phyloP scores from a whole-genome alignment of 352 stramenopile species.

The Saprolegnia diclina region DNA sequence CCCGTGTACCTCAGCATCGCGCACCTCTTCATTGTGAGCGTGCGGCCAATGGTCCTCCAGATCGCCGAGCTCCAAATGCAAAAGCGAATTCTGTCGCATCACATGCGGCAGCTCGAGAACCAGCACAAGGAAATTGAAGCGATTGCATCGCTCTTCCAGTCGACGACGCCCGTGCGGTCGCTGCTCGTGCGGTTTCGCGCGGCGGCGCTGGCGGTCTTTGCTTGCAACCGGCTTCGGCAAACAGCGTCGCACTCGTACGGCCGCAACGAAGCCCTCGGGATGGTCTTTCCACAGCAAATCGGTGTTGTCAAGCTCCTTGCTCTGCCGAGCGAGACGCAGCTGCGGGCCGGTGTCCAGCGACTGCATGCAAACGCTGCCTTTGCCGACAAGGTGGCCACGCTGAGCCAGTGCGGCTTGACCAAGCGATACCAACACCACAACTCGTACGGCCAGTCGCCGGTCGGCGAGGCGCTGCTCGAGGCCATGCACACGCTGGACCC shows the following conservation, averaged over 20 bases:
- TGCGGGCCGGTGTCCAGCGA: background rate
- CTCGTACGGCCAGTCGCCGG: slow-evolving; percentile 11
- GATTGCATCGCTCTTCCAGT: slow-evolving; percentile 18
- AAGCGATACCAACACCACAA: background rate
- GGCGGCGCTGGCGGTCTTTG: slow-evolving; percentile 58
- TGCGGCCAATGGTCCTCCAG: slow-evolving; percentile 55
- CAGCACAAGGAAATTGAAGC: slow-evolving; percentile 47
- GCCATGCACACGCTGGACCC: slow-evolving; percentile 12
- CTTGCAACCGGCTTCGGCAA: slow-evolving; percentile 45
- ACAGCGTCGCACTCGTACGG: slow-evolving; percentile 16
- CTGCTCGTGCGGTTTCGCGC: slow-evolving; percentile 35
- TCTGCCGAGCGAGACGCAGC: background rate
- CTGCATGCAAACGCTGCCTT: slow-evolving; percentile 1
- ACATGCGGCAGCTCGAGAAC: slow-evolving; percentile 44
- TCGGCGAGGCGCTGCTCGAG: slow-evolving; percentile 12
- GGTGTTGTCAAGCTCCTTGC: slow-evolving; percentile 20
- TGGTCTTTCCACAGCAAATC: slow-evolving; percentile 27
- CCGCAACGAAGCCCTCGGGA: slow-evolving; percentile 23
- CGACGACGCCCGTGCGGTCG: slow-evolving; percentile 23
- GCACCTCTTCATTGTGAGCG: slow-evolving; percentile 55
- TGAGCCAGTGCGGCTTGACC: background rate
- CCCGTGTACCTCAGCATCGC: slow-evolving; percentile 42
- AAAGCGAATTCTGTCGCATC: slow-evolving; percentile 45
- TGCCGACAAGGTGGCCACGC: slow-evolving; percentile 10
- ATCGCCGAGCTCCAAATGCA: slow-evolving; percentile 56